Base-by-base conservation (phyloP, 2,329 filamentous ascomycete genomes). In the Ceratocystis colombiana region DNA sequence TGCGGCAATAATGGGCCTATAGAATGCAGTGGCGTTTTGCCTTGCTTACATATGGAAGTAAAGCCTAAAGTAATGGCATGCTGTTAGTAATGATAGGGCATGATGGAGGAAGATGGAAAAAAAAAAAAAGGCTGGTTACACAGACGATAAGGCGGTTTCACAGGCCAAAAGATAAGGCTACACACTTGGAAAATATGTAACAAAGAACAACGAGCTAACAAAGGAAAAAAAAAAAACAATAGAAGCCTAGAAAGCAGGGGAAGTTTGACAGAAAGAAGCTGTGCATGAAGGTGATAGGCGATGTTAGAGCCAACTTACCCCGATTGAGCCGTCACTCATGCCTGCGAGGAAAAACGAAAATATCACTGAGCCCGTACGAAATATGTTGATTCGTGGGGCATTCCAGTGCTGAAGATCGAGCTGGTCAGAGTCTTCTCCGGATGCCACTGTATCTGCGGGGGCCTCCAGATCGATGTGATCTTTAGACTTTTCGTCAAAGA, bases 321-420 rank as follows among this genome's bases (percentile, higher is more conserved):
- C 86, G 57, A 84, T 79, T 28, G 82, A 82, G 8, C 82, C 86
- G 74, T 90, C 87, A 70, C 87, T 88, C 76, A 86, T 80, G 5
- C 87, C 87, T 77, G 88, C 82, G 41, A 88, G 77, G 22, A 85
- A 75, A 69, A 89, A 84, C 4, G 80, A 79, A 74, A 82, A 83
- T 70, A 86, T 83, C 2, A 84, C 80, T 0, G 82, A 78, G 45
- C 82, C 73, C 59, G 83, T 82, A 48, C 85, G 81, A 70, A 77
- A 84, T 3, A 82, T 75, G 72, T 87, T 89, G 53, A 78, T 76
- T 7, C 75, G 73, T 0, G 86, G 80, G n/a, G 76, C 74, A 71
- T 88, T 88, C 88, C 87, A 90, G 73, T 73, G 76, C 71, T 87
- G 81, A 17, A 77, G 71, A 12, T 64, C 22, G 12, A 65, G 15